phyloP scores from a whole-genome alignment of 139 green algal genomes.

The Astrephomene gubernaculifera region DNA sequence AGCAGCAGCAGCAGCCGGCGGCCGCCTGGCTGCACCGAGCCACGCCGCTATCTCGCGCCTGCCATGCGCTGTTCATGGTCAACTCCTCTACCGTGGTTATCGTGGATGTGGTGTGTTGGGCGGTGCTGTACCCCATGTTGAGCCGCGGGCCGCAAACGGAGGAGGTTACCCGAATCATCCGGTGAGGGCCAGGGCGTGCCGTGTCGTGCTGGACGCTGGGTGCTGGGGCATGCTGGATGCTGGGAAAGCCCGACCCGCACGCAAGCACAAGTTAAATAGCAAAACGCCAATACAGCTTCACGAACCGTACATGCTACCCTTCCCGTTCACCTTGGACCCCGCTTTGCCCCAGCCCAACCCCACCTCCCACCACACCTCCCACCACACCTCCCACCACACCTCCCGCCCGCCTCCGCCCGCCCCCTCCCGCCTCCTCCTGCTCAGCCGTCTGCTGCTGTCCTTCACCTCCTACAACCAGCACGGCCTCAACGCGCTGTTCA shows the following conservation, averaged over 20 bases:
- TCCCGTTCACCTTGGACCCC: no score
- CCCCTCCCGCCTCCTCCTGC: background rate
- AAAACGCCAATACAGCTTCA: no score
- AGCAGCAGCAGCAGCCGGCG: background rate
- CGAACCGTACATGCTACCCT: no score
- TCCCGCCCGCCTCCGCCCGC: background rate
- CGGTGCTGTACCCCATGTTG: slow-evolving; percentile 42
- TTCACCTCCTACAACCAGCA: slow-evolving; percentile 43
- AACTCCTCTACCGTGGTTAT: slow-evolving; percentile 31
- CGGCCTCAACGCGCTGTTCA: slow-evolving; percentile 36
- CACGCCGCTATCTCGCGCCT: slow-evolving; percentile 14
- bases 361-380: no score
- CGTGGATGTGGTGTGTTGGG: slow-evolving; percentile 41
- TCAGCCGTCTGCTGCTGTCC: slow-evolving; percentile 27
- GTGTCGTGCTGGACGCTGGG: no score
- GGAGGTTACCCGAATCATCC: slow-evolving; percentile 7
- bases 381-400: no score
- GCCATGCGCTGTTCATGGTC: slow-evolving; percentile 39
- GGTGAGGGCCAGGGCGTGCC: background rate
- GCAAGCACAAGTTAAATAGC: no score
- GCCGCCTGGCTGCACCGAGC: background rate
- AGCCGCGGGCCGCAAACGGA: slow-evolving; percentile 17
- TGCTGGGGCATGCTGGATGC: no score
- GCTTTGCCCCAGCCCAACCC: no score
- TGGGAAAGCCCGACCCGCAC: no score